phyloP scores from a whole-genome alignment of 1,139 yeast species.

The Eremothecium cymbalariae region DNA sequence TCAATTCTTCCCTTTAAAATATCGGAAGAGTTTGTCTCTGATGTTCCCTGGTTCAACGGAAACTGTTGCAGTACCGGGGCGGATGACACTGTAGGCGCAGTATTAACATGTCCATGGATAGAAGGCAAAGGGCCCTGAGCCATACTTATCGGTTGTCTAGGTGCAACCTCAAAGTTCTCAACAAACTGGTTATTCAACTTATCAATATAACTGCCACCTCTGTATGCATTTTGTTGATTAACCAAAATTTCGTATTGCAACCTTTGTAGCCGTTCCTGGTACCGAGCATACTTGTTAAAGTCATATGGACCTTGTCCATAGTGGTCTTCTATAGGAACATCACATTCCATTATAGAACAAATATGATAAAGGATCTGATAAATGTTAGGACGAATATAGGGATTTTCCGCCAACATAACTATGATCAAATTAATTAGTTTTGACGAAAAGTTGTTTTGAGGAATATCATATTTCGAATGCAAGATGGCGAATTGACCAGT shows the following conservation, averaged over 20 bases:
- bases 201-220: slow-evolving; percentile 20
- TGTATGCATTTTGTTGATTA: slow-evolving; percentile 15
- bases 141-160: slow-evolving; percentile 23
- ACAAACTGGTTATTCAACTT: slow-evolving; percentile 22
- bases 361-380: slow-evolving; percentile 72
- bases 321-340: slow-evolving; percentile 44
- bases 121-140: slow-evolving; percentile 8
- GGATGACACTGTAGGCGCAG: not conserved
- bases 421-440: slow-evolving; percentile 64
- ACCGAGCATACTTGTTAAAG: slow-evolving; percentile 32
- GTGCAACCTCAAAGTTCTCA: slow-evolving; percentile 26
- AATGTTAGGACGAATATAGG: slow-evolving; percentile 76
- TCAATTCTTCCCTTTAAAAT: no score
- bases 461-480: slow-evolving; percentile 54
- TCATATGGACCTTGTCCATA: slow-evolving; percentile 36
- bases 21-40: not conserved
- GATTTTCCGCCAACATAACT: slow-evolving; percentile 74
- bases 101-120: no score
- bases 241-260: slow-evolving; percentile 25
- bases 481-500: slow-evolving; percentile 63
- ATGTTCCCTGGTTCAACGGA: not conserved
- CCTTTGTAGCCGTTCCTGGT: slow-evolving; percentile 32
- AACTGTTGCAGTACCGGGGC: not conserved
- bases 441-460: slow-evolving; percentile 43
- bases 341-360: slow-evolving; percentile 46